phyloP scores from a whole-genome alignment of 495 filamentous ascomycete genomes.

The Aspergillus wentii region DNA sequence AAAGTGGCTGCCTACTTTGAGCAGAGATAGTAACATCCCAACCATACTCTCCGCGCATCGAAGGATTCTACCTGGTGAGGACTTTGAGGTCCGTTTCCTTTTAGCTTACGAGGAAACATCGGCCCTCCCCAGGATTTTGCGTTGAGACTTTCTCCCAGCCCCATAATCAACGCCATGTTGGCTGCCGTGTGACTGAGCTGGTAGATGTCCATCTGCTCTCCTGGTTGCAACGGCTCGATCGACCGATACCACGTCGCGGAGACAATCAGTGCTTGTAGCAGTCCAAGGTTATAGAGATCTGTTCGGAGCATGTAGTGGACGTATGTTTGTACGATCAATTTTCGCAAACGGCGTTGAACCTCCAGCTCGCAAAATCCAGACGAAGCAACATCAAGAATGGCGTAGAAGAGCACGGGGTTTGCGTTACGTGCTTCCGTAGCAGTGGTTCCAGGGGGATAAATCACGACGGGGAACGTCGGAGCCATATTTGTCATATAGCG shows the following conservation, averaged over 20 bases:
- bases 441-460: conserved; percentile 58
- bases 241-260: conserved; percentile 72
- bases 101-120: too few relatives aligned
- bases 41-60: conserved; percentile 65
- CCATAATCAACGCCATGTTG: conserved; percentile 75
- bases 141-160: conserved; percentile 45
- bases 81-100: too few relatives aligned
- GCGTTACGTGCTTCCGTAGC: conserved; percentile 54
- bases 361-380: conserved; percentile 41
- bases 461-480: conserved; percentile 63
- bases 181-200: conserved; percentile 73
- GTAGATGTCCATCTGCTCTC: conserved; percentile 76
- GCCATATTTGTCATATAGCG: conserved; percentile 60
- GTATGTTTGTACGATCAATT: conserved; percentile 61
- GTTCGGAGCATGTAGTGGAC: conserved; percentile 62
- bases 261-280: conserved; percentile 70
- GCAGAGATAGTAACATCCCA: conserved; percentile 67
- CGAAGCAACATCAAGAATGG: conserved; percentile 56
- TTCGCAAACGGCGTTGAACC: conserved; percentile 51
- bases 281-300: conserved; percentile 69
- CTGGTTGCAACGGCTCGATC: conserved; percentile 51
- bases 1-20: conserved; percentile 8
- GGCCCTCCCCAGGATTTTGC: too few relatives aligned
- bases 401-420: conserved; percentile 70
- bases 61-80: conserved; percentile 19